Percentiles rank a stretch among this genome's conserved stretches.
These are phyloP conservation scores for Phytopythium litorale DNA, from an alignment of 352 stramenopile genomes.

Conservation along the genomic window DNA sequence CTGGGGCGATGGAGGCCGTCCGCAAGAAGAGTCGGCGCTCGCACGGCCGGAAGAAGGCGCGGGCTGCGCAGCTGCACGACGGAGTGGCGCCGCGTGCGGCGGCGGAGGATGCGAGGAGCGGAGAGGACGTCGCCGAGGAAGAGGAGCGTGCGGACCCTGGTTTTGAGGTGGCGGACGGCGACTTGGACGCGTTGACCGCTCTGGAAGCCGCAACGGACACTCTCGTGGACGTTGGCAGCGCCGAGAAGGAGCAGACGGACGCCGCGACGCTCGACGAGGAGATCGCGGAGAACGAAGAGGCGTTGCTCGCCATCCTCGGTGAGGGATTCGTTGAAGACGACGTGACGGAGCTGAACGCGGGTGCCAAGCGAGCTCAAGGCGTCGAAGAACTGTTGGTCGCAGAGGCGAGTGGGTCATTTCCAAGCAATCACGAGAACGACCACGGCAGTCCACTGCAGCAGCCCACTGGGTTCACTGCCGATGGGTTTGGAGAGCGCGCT, in stretches of 20 bases:
- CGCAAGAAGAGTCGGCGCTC: slow-evolving; percentile 6
- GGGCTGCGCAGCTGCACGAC: not conserved
- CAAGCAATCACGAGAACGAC: slow-evolving; percentile 12
- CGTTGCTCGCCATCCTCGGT: slow-evolving; percentile 43
- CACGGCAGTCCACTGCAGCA: not conserved
- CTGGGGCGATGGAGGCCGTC: slow-evolving; percentile 9
- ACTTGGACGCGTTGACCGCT: not conserved
- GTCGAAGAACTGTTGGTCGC: slow-evolving; percentile 17
- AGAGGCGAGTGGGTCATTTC: slow-evolving; percentile 18
- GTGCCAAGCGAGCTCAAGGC: not conserved
- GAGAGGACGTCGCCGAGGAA: not conserved
- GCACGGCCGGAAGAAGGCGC: not conserved
- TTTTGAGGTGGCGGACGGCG: not conserved
- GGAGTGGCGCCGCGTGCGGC: not conserved
- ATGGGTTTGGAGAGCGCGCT: no score
- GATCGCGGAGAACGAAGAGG: slow-evolving; percentile 57
- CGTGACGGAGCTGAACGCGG: not conserved
- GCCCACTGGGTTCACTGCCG: not conserved
- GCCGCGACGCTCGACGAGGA: slow-evolving; percentile 23
- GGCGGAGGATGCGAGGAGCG: not conserved
- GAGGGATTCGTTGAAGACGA: slow-evolving; percentile 2
- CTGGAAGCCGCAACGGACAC: slow-evolving; percentile 3
- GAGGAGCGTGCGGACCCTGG: not conserved
- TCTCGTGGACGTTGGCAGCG: slow-evolving; percentile 9
- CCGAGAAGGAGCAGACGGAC: slow-evolving; percentile 14